These are phyloP conservation scores for Neopestalotiopsis sp. DNA, from an alignment of 2,329 filamentous ascomycete species.

Conservation along the genomic window DNA sequence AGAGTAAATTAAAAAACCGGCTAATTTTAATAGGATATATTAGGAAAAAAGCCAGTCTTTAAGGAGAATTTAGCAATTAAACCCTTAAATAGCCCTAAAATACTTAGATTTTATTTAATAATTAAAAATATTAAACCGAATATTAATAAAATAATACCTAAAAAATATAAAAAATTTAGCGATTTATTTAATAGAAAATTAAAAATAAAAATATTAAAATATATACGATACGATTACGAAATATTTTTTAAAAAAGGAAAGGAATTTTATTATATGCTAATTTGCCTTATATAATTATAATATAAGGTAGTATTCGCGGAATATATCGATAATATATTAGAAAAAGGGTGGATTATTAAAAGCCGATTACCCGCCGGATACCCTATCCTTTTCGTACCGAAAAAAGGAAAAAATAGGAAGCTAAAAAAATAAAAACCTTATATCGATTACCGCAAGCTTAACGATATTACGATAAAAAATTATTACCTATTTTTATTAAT, in stretches of 20 bases:
- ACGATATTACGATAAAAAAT: constrained; percentile 4
- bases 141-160: not conserved
- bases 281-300: not conserved
- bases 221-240: not conserved
- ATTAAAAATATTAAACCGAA: constrained; percentile 2
- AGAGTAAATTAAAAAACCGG: constrained; percentile 4
- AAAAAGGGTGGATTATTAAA: not conserved
- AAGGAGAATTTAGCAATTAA: not conserved
- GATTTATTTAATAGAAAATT: constrained; percentile 8
- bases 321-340: not conserved
- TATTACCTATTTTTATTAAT: not conserved
- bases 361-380: not conserved
- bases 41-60: not conserved
- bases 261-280: not conserved
- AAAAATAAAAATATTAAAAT: constrained; percentile 1
- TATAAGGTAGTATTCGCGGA: not conserved
- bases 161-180: not conserved
- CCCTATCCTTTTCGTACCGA: not conserved
- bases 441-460: constrained; percentile 6
- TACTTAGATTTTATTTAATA: constrained; percentile 5
- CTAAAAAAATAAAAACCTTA: not conserved
- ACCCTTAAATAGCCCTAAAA: not conserved
- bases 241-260: not conserved
- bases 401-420: constrained; percentile 5
- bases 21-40: not conserved